These are phyloP conservation scores for Phenoliferia sp. DNA, from an alignment of 1,284 basidiomycete genomes.

Conservation along the genomic window DNA sequence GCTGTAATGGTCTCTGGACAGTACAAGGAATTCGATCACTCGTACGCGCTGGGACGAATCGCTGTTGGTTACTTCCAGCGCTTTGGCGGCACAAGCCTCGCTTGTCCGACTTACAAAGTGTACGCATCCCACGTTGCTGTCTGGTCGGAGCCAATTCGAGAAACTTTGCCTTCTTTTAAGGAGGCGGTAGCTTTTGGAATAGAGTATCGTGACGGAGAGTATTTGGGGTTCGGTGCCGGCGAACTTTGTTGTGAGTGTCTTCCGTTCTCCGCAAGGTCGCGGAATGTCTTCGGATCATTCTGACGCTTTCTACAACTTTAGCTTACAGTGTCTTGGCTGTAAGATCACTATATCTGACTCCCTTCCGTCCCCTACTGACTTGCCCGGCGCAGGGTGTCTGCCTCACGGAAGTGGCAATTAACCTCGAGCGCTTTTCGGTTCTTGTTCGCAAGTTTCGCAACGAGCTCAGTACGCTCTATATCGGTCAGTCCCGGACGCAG, in stretches of 20 bases:
- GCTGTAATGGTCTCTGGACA: conserved; percentile 17
- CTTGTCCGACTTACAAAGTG: conserved; percentile 32
- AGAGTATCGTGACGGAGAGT: conserved; percentile 30
- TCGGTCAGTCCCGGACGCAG: too few species aligned
- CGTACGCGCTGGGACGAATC: conserved; percentile 18
- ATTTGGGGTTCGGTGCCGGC: conserved; percentile 23
- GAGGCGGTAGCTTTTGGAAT: conserved; percentile 14
- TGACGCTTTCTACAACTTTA: too few species aligned
- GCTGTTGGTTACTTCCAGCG: conserved; percentile 22
- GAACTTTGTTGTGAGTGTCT: conserved; percentile 16
- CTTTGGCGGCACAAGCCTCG: conserved; percentile 18
- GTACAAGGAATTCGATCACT: conserved; percentile 5
- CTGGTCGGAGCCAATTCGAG: conserved; percentile 15
- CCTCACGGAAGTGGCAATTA: conserved; percentile 14
- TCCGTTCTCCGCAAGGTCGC: too few species aligned
- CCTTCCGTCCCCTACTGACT: too few species aligned
- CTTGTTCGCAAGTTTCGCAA: conserved; percentile 30
- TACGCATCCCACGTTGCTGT: conserved; percentile 20
- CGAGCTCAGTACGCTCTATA: conserved; percentile 21
- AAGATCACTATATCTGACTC: too few species aligned
- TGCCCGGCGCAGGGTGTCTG: conserved; percentile 2
- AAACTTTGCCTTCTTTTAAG: conserved; percentile 14
- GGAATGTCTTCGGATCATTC: too few species aligned
- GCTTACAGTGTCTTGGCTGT: conserved; percentile 4
- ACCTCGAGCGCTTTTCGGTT: conserved; percentile 27